These are phyloP conservation scores for Rhododendron ovatum DNA, from an alignment of 148 eudicot genomes.

Conservation along the genomic window DNA sequence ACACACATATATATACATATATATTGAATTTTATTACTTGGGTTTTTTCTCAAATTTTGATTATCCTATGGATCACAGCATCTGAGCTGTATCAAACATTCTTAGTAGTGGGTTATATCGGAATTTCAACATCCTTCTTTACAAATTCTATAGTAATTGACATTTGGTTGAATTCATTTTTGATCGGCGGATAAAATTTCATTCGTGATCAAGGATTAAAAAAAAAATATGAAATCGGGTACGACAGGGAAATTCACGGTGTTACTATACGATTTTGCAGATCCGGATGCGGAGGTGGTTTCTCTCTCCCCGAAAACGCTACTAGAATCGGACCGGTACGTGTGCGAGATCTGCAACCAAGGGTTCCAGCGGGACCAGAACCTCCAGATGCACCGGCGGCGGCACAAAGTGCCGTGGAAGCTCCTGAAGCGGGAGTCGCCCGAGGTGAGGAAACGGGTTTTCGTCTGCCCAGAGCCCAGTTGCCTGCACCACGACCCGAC, in stretches of 20 bases:
- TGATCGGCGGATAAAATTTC: too few species aligned
- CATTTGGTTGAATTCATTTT: neutral
- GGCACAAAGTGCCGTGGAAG: constrained; percentile 97
- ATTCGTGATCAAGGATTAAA: too few species aligned
- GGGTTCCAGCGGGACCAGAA: constrained; percentile 95
- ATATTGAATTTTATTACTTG: neutral
- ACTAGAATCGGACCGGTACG: constrained; percentile 76
- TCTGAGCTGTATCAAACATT: neutral
- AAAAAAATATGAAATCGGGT: too few species aligned
- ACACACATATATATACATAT: neutral
- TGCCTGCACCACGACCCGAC: constrained; percentile 88
- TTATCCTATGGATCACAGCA: neutral
- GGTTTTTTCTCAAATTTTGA: neutral
- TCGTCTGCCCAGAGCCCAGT: constrained; percentile 86
- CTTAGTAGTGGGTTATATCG: neutral
- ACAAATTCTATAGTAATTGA: neutral
- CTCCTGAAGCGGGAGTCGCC: constrained; percentile 64
- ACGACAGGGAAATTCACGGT: neutral
- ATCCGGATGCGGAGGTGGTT: constrained; percentile 96
- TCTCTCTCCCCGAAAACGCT: constrained; percentile 76
- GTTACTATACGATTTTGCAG: constrained; percentile 16
- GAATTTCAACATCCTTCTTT: neutral
- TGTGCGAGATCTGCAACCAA: constrained; percentile 95
- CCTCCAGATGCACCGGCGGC: constrained; percentile 83
- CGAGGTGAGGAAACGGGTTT: constrained; percentile 62